Evolutionary conservation across 768 basidiomycete genomes (phyloP), one percentile per base, ranked within the genome.

Genomic region (Mycena indigotica): DNA sequence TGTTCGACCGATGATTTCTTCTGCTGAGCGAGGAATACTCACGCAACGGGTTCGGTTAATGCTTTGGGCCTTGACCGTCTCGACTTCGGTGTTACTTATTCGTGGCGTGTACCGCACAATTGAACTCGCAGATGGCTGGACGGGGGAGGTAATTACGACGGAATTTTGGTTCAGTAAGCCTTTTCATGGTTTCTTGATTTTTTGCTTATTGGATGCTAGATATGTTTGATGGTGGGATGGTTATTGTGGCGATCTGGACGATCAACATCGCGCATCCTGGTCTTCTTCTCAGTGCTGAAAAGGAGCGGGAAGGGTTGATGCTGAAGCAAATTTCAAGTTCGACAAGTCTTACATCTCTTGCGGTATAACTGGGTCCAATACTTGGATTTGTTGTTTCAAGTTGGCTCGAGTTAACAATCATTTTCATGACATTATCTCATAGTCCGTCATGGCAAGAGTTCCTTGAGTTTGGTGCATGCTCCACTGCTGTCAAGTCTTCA

Each of bases 61-160:
- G 45, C 28, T 55, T 15, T 48, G n/a, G 15, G 53, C 53, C 21
- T 32, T 55, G 13, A 23, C 24, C 6, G 28, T 55, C 53, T 55
- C 53, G 17, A 52, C 44, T 5, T 12, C 24, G 6, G 46, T 48
- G 15, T n/a, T 48, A 4, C 5, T 48, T 21, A 16, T 48, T 50
- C 74, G 72, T 39, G 60, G 66, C 15, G 54, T 73, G 23, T 73
- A 75, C 58, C 68, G 72, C 39, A 71, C 69, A 2, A 60, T 70
- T 48, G 72, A 73, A 57, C 65, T 75, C 16, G 50, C 65, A 15
- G 66, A 69, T 23, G 67, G 72, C n/a, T 73, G 73, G 73, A 58
- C 57, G 38, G 72, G 73, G n/a, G 59, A 52, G 1, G 61, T 74
- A 54, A 71, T 71, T 39, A 52, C 62, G 2, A 71, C 69, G 1